Base-by-base conservation (phyloP, 2,329 filamentous ascomycete genomes). In the Amauroascus niger region DNA sequence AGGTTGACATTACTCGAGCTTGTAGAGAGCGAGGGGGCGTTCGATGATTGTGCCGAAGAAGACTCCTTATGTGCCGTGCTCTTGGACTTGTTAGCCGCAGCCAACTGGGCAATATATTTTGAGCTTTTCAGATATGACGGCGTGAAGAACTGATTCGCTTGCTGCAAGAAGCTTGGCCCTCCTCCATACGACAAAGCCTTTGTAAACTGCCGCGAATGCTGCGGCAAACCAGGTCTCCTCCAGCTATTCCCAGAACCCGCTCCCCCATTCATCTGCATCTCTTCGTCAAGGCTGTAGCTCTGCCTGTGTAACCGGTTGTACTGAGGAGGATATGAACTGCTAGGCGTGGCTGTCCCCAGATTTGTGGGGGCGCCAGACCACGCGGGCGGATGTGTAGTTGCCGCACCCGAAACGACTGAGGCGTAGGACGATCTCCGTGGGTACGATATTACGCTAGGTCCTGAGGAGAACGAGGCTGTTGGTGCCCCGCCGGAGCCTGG, bases 81-180 rank as follows among this genome's bases (percentile, higher is more conserved):
- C 65, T 79, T 86, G 45, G 79, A 77, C 66, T 76, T 79, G 66
- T 89, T 79, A 54, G 79, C 80, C 57, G 87, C 82, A 62, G 86
- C 81, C 46, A 96, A 76, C 66, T 80, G 83, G 62, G 85, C 79
- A 51, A 91, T 81, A 69, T 95, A 90, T 63, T 82, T 80, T 13
- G 88, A 91, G 37, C 81, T 81, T 60, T 78, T 76, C 43, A 97
- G 78, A 70, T 96, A 96, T 4, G 88, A 89, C 0, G 91, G 91
- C 9, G 84, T 78, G 68, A 95, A 89, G 74, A 91, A 91, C 55
- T 69, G 62, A 59, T 60, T 53, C 1, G 44, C 8, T 54, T 62
- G 62, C 62, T 57, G 43, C 53, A 59, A 30, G 57, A 59, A 39
- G 63, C 58, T 45, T 54, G 58, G 35, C 7, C 50, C 40, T 62